These are phyloP conservation scores for Globisporangium apiculatum DNA, from an alignment of 352 stramenopile genomes.

Conservation along the genomic window DNA sequence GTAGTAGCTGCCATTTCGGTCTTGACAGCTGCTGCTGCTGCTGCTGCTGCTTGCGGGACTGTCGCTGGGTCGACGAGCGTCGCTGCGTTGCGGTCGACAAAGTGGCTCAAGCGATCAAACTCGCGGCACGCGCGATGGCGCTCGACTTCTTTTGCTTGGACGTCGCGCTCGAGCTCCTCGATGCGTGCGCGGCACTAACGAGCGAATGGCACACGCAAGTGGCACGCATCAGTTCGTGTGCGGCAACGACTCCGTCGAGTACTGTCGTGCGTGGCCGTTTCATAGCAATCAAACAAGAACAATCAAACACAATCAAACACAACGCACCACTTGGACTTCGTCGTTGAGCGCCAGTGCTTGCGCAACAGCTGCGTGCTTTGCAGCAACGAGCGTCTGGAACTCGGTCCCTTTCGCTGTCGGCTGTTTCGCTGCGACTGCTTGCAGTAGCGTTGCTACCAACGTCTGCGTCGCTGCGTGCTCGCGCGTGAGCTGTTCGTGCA, in stretches of 20 bases:
- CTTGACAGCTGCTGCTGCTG: constrained; percentile 5
- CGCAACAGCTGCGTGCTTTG: constrained; percentile 42
- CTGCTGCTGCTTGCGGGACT: constrained; percentile 9
- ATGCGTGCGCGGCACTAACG: constrained; percentile 49
- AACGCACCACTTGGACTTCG: constrained; percentile 46
- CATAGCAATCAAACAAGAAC: no score
- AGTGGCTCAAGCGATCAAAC: constrained; percentile 59
- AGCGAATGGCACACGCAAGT: constrained; percentile 1
- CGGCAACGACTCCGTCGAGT: no score
- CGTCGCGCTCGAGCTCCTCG: constrained; percentile 46
- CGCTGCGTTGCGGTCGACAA: constrained; percentile 27
- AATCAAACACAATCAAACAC: background rate
- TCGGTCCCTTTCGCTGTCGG: constrained; percentile 26
- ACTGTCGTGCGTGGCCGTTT: no score
- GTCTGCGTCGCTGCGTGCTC: constrained; percentile 23
- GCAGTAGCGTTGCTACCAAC: constrained; percentile 32
- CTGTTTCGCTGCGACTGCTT: constrained; percentile 13
- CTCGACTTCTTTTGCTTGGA: constrained; percentile 73
- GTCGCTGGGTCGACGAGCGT: constrained; percentile 16
- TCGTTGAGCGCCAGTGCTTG: constrained; percentile 40
- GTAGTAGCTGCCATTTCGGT: no score
- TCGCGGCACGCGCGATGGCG: constrained; percentile 70
- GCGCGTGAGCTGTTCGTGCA: constrained; percentile 32
- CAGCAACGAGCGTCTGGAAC: constrained; percentile 45
- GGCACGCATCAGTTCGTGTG: constrained; percentile 2